Evolutionary conservation across 2,329 filamentous ascomycete species (phyloP), one percentile per base, ranked within the genome.

Genomic region (Fonsecaea pedrosoi): DNA sequence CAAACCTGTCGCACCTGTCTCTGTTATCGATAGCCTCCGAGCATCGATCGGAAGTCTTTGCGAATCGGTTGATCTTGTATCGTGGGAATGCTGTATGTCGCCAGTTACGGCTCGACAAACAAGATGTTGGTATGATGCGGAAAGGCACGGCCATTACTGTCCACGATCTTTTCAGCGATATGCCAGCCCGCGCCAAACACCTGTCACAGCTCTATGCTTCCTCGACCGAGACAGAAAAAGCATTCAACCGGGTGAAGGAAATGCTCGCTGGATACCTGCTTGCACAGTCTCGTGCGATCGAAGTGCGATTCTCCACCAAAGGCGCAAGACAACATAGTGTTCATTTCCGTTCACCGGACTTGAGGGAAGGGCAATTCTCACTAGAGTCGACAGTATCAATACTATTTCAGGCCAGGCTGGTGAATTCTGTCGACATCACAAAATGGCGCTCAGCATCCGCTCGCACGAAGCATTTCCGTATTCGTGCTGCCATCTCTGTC

Each of bases 151-250:
- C 87, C 34, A 88, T 94, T 1, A 85, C 84, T 0, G 90, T 96
- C 5, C 87, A 89, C 64, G 89, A 97, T 76, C 81, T 97, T 0
- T 98, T 97, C 78, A 93, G 94, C 0, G 90, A 89, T 66, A 92
- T 97, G 87, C 93, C 94, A 0, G 94, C 97, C 12, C 88, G 94
- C 13, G 89, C 96, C 32, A 96, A 95, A 75, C 91, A 93, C 72
- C 86, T 93, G 69, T 86, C 86, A 0, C 72, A 87, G 2, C 79
- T 82, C 70, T 76, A 83, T 45, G 81, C 87, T 73, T 83, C 82
- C 71, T 71, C 82, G 10, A 75, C 81, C 30, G 81, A 89, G 56
- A 77, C 85, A 3, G 83, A 85, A 21, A 90, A 84, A 70, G 84
- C 90, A 60, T 94, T 91, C 87, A 85, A 88, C 34, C 78, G 78